Evolutionary conservation across 176 grass and related monocot species (phyloP).

Genomic region (Lolium rigidum): DNA sequence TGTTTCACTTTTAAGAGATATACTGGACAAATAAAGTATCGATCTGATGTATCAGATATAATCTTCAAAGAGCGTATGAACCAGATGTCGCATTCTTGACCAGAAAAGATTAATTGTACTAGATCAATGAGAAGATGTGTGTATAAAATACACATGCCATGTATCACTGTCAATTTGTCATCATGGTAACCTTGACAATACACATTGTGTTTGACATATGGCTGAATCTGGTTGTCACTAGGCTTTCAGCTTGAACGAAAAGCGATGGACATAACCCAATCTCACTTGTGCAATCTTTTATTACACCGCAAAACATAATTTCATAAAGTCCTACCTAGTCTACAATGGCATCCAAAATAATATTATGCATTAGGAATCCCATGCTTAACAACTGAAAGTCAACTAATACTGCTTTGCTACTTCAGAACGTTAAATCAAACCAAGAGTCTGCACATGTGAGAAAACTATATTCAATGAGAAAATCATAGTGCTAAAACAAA

Average conservation of each 20-base stretch:
- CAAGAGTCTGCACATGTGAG: background rate
- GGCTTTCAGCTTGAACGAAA: background rate
- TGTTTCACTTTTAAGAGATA: background rate
- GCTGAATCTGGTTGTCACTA: background rate
- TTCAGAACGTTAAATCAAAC: slow-evolving; percentile 8
- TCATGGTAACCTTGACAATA: slow-evolving; percentile 18
- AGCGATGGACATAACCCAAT: background rate
- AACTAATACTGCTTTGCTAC: background rate
- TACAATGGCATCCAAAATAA: background rate
- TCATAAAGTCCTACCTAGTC: background rate
- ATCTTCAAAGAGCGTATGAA: background rate
- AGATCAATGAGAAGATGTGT: background rate
- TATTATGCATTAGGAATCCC: background rate
- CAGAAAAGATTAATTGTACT: slow-evolving; percentile 1
- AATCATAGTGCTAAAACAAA: background rate
- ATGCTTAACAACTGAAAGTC: slow-evolving; percentile 21
- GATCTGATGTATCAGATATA: background rate
- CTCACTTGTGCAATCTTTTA: background rate
- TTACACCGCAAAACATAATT: background rate
- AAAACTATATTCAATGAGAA: background rate
- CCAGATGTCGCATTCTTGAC: background rate
- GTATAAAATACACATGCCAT: background rate
- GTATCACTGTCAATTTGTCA: slow-evolving; percentile 10
- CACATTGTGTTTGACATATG: background rate
- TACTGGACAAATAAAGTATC: background rate